Evolutionary conservation across 495 filamentous ascomycete species (phyloP).

Genomic region (Penicillium canariense): DNA sequence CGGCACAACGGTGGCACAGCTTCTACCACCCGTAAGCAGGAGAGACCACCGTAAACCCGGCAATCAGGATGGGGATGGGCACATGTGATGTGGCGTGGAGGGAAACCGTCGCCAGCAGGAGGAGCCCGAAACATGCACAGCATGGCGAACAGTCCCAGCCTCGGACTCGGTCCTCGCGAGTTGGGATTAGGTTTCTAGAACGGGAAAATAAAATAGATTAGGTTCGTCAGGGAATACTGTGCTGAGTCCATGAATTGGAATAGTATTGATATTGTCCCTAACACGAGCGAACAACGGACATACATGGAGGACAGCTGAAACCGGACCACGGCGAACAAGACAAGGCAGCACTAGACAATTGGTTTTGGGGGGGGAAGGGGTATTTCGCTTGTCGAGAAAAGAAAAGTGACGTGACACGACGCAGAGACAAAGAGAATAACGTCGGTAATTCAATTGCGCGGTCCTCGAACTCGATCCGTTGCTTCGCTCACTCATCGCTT

Average conservation of each 20-base stretch:
- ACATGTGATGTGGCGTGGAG: no score
- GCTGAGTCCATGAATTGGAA: neutral
- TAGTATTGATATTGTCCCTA: neutral
- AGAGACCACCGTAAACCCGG: no score
- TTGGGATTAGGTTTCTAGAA: neutral
- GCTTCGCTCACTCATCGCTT: neutral
- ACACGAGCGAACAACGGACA: neutral
- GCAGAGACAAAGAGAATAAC: neutral
- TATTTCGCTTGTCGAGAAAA: conserved; percentile 23
- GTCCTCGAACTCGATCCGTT: neutral
- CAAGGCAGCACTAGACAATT: conserved; percentile 12
- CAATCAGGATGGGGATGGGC: no score
- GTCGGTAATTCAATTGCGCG: neutral
- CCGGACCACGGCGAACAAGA: neutral
- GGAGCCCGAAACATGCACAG: neutral
- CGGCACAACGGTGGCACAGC: neutral
- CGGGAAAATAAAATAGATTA: neutral
- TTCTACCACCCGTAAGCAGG: no score
- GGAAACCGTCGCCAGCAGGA: no score
- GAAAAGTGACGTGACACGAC: no score
- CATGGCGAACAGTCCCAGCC: neutral
- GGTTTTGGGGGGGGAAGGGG: conserved; percentile 25
- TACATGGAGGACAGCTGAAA: neutral
- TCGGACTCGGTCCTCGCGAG: neutral
- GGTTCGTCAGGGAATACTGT: neutral